Conservation (phyloP, 139 green algal genomes). For the Pleodorina starrii region DNA sequence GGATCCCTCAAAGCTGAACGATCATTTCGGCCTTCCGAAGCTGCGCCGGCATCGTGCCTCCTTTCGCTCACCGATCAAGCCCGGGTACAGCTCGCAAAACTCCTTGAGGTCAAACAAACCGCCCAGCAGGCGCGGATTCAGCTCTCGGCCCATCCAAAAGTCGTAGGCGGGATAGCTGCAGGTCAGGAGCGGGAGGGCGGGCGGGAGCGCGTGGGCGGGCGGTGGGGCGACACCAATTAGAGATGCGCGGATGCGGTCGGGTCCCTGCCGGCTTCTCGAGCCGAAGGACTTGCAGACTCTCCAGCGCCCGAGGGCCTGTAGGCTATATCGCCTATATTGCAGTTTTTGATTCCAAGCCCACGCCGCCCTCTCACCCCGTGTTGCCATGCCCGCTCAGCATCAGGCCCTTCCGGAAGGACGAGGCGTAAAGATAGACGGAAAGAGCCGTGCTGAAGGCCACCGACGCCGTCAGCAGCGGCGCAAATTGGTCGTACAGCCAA, state of each 20-base stretch:
- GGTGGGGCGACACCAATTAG: too few species aligned
- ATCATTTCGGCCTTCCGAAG: too few species aligned
- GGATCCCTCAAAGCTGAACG: too few species aligned
- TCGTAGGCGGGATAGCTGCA: conserved; percentile 78
- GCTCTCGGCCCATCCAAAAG: conserved; percentile 95
- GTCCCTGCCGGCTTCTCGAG: too few species aligned
- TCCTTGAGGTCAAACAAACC: conserved; percentile 90
- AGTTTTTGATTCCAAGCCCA: too few species aligned
- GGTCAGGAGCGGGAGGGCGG: not conserved
- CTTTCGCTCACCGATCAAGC: conserved; percentile 79
- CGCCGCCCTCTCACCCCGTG: conserved; percentile 59
- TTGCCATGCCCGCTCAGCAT: conserved; percentile 72
- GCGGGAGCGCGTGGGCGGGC: too few species aligned
- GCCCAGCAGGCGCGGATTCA: conserved; percentile 84
- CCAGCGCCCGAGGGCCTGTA: too few species aligned
- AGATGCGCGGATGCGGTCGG: too few species aligned
- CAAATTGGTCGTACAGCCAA: conserved; percentile 87
- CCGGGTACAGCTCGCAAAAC: conserved; percentile 95
- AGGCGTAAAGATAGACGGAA: conserved; percentile 76
- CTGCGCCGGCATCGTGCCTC: too few species aligned
- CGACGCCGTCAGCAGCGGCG: conserved; percentile 83
- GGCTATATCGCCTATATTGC: too few species aligned
- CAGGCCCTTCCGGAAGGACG: conserved; percentile 65
- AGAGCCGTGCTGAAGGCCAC: conserved; percentile 71
- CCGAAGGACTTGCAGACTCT: too few species aligned